These are phyloP conservation scores for Fusarium floridanum DNA, from an alignment of 2,329 filamentous ascomycete genomes.

Conservation along the genomic window DNA sequence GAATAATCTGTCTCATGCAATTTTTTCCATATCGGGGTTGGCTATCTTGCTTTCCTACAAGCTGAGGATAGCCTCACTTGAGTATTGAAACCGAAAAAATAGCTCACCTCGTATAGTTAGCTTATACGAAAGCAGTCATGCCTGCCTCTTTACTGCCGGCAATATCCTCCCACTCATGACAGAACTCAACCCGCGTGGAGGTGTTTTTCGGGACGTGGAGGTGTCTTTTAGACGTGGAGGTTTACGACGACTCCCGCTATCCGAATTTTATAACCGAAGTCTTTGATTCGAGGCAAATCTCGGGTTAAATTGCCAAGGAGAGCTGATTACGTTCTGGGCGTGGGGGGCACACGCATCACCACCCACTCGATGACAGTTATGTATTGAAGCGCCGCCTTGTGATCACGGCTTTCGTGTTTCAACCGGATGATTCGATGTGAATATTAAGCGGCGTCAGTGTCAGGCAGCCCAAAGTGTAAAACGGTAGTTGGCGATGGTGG, in stretches of 20 bases:
- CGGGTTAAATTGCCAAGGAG: neutral
- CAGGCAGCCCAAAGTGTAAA: neutral
- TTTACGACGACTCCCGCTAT: neutral
- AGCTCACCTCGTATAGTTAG: neutral
- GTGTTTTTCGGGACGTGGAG: neutral
- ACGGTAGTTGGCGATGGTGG: no score
- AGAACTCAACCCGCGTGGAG: neutral
- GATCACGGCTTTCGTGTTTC: neutral
- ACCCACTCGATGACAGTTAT: neutral
- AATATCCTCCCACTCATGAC: neutral
- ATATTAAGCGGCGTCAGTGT: neutral
- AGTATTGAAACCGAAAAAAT: neutral
- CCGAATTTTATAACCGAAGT: neutral
- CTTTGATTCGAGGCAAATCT: constrained; percentile 1
- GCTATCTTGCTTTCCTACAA: neutral
- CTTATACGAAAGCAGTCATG: neutral
- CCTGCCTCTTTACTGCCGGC: neutral
- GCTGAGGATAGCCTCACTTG: neutral
- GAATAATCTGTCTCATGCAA: neutral
- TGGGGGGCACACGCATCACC: neutral
- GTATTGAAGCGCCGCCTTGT: neutral
- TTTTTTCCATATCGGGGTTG: neutral
- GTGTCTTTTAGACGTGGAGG: neutral
- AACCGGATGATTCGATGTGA: neutral
- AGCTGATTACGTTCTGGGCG: neutral